Percentiles rank a stretch among this genome's conserved stretches.
Evolutionary conservation across 805 yeast species (phyloP).

Genomic region (Schizosaccharomyces lindneri): DNA sequence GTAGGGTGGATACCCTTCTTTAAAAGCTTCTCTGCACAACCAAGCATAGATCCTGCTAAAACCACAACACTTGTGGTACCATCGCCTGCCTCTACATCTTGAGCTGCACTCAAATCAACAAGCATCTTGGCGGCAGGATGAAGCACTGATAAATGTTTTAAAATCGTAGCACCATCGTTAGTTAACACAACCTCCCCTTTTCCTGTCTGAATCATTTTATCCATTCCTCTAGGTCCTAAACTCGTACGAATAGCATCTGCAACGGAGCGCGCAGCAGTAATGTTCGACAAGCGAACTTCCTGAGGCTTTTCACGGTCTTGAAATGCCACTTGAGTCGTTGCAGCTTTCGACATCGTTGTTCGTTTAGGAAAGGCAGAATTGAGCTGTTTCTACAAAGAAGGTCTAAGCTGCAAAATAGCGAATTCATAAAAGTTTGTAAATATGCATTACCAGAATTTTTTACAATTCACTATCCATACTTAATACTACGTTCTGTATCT

Average conservation of each 20-base stretch:
- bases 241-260: slow-evolving; percentile 90
- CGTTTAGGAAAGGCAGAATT: neutral
- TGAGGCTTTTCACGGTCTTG: slow-evolving; percentile 84
- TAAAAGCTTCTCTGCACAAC: slow-evolving; percentile 80
- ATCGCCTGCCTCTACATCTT: slow-evolving; percentile 98
- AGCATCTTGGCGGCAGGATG: slow-evolving; percentile 97
- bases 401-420: neutral
- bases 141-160: slow-evolving; percentile 90
- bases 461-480: too few species aligned
- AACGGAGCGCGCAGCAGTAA: slow-evolving; percentile 56
- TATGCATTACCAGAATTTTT: too few species aligned
- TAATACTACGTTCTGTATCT: too few species aligned
- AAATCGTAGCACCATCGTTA: slow-evolving; percentile 93
- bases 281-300: slow-evolving; percentile 73
- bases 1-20: slow-evolving; percentile 86
- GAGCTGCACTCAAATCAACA: slow-evolving; percentile 94
- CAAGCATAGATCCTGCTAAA: slow-evolving; percentile 75
- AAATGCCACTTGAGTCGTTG: slow-evolving; percentile 33
- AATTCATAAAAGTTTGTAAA: too few species aligned
- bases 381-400: neutral
- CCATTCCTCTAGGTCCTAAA: slow-evolving; percentile 98
- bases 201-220: slow-evolving; percentile 89
- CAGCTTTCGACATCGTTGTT: neutral
- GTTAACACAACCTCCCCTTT: slow-evolving; percentile 82
- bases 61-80: slow-evolving; percentile 97